Conservation (phyloP, 2,329 filamentous ascomycete genomes). For the Colletotrichum sp. region DNA sequence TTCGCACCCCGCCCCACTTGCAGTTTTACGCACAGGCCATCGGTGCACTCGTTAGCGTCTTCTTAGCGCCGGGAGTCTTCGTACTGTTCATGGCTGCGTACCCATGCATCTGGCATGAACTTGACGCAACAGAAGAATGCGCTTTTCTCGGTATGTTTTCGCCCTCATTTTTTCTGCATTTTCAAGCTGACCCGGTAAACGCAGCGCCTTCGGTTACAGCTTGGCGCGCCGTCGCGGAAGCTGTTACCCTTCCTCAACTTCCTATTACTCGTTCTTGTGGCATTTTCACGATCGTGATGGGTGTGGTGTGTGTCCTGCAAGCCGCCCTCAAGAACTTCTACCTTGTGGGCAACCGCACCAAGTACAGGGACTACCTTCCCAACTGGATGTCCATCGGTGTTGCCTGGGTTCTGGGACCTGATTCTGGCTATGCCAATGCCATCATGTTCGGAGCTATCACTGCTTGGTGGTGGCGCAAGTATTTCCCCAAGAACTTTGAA, state of each 20-base stretch:
- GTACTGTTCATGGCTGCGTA: conserved; percentile 72
- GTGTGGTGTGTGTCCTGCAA: conserved; percentile 53
- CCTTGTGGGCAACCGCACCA: conserved; percentile 55
- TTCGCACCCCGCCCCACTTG: conserved; percentile 66
- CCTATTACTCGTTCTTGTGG: conserved; percentile 60
- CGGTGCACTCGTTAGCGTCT: conserved; percentile 68
- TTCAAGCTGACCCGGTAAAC: neutral
- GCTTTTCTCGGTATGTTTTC: conserved; percentile 47
- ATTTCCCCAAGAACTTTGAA: conserved; percentile 53
- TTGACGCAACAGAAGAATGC: conserved; percentile 48
- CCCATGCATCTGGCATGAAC: conserved; percentile 64
- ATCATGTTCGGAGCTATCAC: conserved; percentile 61
- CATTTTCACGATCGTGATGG: conserved; percentile 62
- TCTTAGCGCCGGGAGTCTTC: conserved; percentile 71
- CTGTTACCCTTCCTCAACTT: conserved; percentile 60
- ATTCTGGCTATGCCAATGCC: conserved; percentile 59
- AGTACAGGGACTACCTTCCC: conserved; percentile 62
- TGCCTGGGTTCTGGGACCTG: conserved; percentile 62
- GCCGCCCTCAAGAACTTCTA: conserved; percentile 60
- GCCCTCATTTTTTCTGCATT: neutral
- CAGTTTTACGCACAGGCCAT: conserved; percentile 71
- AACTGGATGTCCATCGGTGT: conserved; percentile 69
- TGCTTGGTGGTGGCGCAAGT: conserved; percentile 60
- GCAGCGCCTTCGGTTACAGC: conserved; percentile 66
- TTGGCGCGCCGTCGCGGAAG: conserved; percentile 69